phyloP scores from a whole-genome alignment of 352 stramenopile genomes.

The Peronospora farinosa region DNA sequence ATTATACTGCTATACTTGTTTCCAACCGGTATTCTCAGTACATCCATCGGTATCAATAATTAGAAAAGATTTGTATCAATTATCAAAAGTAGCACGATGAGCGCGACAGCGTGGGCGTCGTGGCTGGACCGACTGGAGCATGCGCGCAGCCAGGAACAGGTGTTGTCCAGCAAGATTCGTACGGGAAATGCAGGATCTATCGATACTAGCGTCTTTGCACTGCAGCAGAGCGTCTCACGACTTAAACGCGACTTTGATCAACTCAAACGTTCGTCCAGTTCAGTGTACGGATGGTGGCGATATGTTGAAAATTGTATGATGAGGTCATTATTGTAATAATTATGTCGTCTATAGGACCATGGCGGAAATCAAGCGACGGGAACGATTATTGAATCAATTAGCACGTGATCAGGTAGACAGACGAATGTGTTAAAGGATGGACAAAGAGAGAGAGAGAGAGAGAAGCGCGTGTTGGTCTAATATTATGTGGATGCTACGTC shows the following conservation, averaged over 20 bases:
- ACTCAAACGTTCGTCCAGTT: slow-evolving; percentile 45
- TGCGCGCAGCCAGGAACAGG: slow-evolving; percentile 59
- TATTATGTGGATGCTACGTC: background rate
- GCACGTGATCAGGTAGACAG: slow-evolving; percentile 46
- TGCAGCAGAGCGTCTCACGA: slow-evolving; percentile 78
- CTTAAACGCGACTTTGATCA: slow-evolving; percentile 80
- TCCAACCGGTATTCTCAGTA: slow-evolving; percentile 1
- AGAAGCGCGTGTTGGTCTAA: background rate
- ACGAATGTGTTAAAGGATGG: slow-evolving; percentile 1
- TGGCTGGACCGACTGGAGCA: slow-evolving; percentile 82
- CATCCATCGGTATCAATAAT: background rate
- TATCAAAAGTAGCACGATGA: slow-evolving; percentile 36
- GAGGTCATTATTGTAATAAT: too few relatives aligned
- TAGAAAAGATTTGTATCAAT: background rate
- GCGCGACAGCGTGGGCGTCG: slow-evolving; percentile 57
- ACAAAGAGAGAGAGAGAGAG: too few relatives aligned
- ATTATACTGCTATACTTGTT: background rate
- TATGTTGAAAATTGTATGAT: background rate
- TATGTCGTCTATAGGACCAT: slow-evolving; percentile 37
- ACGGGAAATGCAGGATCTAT: slow-evolving; percentile 51
- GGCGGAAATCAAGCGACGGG: slow-evolving; percentile 62
- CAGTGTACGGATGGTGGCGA: slow-evolving; percentile 40
- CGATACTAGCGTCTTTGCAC: slow-evolving; percentile 74
- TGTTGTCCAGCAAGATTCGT: slow-evolving; percentile 59
- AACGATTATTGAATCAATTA: slow-evolving; percentile 56